Base-by-base conservation (phyloP, 805 yeast genomes). In the Myxozyma sirexii region DNA sequence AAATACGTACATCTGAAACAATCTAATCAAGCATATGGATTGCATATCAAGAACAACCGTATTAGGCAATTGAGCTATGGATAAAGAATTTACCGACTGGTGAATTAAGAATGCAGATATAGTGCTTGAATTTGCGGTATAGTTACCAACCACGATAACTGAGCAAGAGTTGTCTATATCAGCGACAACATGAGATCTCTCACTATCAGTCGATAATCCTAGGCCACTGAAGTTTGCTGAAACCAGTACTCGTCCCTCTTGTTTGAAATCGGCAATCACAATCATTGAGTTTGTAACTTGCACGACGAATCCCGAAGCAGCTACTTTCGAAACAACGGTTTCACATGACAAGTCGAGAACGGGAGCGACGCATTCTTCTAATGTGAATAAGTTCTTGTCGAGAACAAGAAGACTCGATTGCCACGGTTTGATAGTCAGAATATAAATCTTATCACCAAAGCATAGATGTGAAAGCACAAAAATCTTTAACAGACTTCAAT, bases 151-250 rank as follows among this genome's bases (percentile, higher is more conserved):
- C n/a, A 50, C 55, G 17, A 48, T 43, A 15, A 47, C 15, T 4
- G 55, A 35, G 17, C 58, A 46, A 0, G 46, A 33, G 24, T 42
- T 55, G 24, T 58, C 55, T n/a, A 58, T 42, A 47, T 53, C 62
- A 7, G 58, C 57, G 4, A 54, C 23, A 12, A 41, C 29, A 10
- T 27, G 51, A 29, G n/a, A 23, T 7, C 15, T 29, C 15, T 45
- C 31, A 13, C 46, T 10, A 31, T 17, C 24, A 10, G 19, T 12
- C 15, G 7, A 12, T 15, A n/a, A n/a, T 37, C 41, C 15, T 13
- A 13, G n/a, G 4, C 26, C 15, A 15, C 23, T n/a, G 29, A 31
- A 15, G 19, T 17, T n/a, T 12, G 24, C 33, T 21, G 37, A 17
- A 26, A 23, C 56, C 7, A 35, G 12, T 5, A 45, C 31, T 19